These are phyloP conservation scores for Apiotrichum mycotoxinovorans DNA, from an alignment of 1,284 basidiomycete genomes.

Conservation along the genomic window DNA sequence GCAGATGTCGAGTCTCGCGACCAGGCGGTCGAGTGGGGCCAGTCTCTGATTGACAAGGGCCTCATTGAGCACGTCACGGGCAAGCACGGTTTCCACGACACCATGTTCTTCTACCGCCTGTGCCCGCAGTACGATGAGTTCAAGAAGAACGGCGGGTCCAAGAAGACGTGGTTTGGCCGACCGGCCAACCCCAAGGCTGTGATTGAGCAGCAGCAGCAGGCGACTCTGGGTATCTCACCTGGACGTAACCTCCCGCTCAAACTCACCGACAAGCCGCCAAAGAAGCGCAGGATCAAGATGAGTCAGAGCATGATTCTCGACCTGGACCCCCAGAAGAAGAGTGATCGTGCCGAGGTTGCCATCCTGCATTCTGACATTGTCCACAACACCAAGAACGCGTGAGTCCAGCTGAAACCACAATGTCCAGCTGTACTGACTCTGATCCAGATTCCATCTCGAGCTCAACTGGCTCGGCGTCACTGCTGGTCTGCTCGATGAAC, in stretches of 20 bases:
- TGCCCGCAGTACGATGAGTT: conserved; percentile 61
- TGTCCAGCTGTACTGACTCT: background rate
- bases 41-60: conserved; percentile 68
- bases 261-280: conserved; percentile 37
- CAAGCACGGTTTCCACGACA: conserved; percentile 72
- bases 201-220: conserved; percentile 20
- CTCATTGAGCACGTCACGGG: conserved; percentile 74
- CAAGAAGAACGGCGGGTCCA: conserved; percentile 14
- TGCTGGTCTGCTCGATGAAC: conserved; percentile 90
- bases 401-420: conserved; percentile 15
- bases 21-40: conserved; percentile 74
- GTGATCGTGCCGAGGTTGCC: conserved; percentile 80
- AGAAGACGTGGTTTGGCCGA: conserved; percentile 37
- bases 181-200: conserved; percentile 20
- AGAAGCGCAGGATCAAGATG: conserved; percentile 66
- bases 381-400: conserved; percentile 80
- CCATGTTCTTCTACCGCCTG: conserved; percentile 78
- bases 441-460: conserved; percentile 82
- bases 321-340: conserved; percentile 73
- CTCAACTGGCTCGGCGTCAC: conserved; percentile 96
- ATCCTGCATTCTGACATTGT: conserved; percentile 87
- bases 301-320: conserved; percentile 85
- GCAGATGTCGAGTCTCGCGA: conserved; percentile 73
- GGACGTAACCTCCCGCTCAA: conserved; percentile 6
- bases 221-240: conserved; percentile 1